phyloP scores from a whole-genome alignment of 2,329 filamentous ascomycete genomes.

The Septoria linicola region DNA sequence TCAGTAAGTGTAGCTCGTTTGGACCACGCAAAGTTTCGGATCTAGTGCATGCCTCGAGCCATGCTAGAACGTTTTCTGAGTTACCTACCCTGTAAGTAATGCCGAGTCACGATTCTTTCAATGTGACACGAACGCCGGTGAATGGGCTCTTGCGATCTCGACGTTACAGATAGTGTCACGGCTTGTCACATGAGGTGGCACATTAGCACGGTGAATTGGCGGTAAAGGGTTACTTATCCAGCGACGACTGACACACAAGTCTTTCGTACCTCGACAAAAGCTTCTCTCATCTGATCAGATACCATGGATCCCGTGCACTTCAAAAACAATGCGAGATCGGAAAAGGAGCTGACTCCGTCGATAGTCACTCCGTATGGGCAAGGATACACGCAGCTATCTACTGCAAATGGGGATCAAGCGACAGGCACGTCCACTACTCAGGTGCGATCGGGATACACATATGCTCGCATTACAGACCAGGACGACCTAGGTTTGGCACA shows the following conservation, averaged over 20 bases:
- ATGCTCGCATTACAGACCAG: constrained; percentile 44
- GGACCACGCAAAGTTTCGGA: constrained; percentile 10
- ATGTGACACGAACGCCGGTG: constrained; percentile 10
- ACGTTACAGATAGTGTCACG: constrained; percentile 13
- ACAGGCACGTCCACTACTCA: background rate
- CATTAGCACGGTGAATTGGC: constrained; percentile 14
- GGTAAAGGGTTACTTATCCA: constrained; percentile 15
- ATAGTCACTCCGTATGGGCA: constrained; percentile 9
- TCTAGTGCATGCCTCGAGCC: constrained; percentile 3
- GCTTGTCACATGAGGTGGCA: constrained; percentile 2
- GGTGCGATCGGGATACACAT: background rate
- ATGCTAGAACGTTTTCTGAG: constrained; percentile 6
- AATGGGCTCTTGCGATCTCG: background rate
- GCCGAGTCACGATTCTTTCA: background rate
- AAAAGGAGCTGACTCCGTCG: constrained; percentile 12
- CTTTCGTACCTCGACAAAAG: constrained; percentile 1
- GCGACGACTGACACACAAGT: background rate
- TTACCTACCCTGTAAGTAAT: constrained; percentile 8
- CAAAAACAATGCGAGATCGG: constrained; percentile 5
- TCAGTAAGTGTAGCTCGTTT: constrained; percentile 3
- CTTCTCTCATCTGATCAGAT: constrained; percentile 2
- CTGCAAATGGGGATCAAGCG: background rate
- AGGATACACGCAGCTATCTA: background rate
- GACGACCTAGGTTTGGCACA: constrained; percentile 60
- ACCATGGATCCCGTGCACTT: constrained; percentile 20